Conservation (phyloP, 768 basidiomycete genomes). For the Lentinula sp. region DNA sequence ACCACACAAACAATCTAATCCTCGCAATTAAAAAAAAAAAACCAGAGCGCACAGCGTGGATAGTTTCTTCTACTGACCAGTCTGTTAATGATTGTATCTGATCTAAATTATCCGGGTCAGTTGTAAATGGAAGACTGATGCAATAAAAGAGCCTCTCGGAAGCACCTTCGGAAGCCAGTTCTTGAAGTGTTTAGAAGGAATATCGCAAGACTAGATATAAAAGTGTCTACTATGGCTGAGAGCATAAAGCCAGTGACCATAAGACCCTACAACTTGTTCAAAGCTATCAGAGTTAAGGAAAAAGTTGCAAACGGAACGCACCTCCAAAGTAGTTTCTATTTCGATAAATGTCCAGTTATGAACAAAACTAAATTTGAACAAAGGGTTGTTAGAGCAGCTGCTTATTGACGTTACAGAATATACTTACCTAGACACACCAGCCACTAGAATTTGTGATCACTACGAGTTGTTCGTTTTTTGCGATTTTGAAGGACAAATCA, state of each 20-base stretch:
- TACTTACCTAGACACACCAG: background rate
- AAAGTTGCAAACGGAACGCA: too few relatives aligned
- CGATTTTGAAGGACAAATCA: background rate
- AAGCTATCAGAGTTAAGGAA: background rate
- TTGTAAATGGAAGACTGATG: background rate
- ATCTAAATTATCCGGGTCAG: conserved; percentile 18
- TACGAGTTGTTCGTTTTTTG: background rate
- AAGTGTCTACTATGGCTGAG: conserved; percentile 37
- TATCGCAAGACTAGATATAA: conserved; percentile 36
- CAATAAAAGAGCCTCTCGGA: too few relatives aligned
- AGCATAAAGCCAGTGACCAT: conserved; percentile 37
- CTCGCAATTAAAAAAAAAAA: background rate
- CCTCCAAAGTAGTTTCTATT: too few relatives aligned
- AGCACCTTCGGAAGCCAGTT: conserved; percentile 40
- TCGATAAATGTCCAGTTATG: too few relatives aligned
- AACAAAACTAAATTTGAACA: too few relatives aligned
- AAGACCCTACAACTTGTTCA: conserved; percentile 20
- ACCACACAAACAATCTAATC: conserved; percentile 37
- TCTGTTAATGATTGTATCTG: conserved; percentile 42
- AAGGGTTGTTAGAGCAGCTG: too few relatives aligned
- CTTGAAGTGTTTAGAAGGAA: conserved; percentile 34
- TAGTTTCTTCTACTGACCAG: conserved; percentile 20
- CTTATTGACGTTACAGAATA: too few relatives aligned
- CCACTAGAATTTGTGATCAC: background rate
- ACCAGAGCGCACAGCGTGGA: background rate